Evolutionary conservation across 1,139 yeast genomes (phyloP).

Genomic region (Taiozyma sp.): DNA sequence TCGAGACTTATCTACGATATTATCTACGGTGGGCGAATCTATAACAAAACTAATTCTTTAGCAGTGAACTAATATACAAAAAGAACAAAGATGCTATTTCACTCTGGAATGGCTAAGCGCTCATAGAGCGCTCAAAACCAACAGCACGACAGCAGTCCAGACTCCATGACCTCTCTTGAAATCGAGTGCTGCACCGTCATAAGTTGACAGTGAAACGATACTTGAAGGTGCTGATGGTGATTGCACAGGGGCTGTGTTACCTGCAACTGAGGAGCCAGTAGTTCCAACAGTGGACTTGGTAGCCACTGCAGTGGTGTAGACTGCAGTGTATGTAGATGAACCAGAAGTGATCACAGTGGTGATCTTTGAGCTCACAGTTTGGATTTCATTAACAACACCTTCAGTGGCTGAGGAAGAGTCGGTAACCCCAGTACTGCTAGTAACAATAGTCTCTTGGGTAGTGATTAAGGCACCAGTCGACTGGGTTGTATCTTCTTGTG

Average conservation of each 20-base stretch:
- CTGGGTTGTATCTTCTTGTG: neutral
- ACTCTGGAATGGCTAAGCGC: neutral
- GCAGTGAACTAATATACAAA: too few relatives aligned
- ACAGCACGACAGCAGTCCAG: neutral
- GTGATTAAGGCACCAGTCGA: neutral
- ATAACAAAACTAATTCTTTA: neutral
- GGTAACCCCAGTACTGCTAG: neutral
- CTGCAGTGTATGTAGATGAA: neutral
- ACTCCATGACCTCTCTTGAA: conserved; percentile 2
- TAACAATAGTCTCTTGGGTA: neutral
- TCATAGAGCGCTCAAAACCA: neutral
- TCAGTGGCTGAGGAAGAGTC: neutral
- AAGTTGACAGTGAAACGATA: conserved; percentile 1
- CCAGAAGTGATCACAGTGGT: conserved; percentile 1
- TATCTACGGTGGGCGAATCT: too few relatives aligned
- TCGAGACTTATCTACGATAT: too few relatives aligned
- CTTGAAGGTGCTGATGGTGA: neutral
- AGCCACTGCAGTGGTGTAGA: neutral
- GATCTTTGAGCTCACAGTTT: neutral
- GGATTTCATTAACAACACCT: neutral
- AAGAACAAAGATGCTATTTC: too few relatives aligned
- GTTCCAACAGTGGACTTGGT: neutral
- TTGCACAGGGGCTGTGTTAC: neutral
- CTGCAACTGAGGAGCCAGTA: neutral
- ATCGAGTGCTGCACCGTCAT: conserved; percentile 8